Conservation (phyloP, 352 stramenopile species). For the Phytophthora rubi region DNA sequence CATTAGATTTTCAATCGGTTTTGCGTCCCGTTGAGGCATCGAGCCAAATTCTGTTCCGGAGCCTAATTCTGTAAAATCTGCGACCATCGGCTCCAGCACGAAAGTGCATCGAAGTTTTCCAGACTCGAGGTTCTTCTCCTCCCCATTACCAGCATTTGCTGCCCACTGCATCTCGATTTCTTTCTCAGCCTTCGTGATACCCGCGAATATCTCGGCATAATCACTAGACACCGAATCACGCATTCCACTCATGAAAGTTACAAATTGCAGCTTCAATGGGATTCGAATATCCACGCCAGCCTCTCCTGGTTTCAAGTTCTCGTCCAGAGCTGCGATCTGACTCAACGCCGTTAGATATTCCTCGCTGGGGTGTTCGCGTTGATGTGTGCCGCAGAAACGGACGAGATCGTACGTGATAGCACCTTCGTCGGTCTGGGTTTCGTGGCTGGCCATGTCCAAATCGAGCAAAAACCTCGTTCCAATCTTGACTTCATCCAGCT, state of each 20-base stretch:
- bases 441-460: not conserved
- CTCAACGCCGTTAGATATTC: not conserved
- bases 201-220: not conserved
- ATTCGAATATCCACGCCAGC: not conserved
- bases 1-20: too few species aligned
- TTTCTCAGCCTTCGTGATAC: not conserved
- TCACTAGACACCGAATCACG: not conserved
- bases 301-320: not conserved
- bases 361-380: not conserved
- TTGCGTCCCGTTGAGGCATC: too few species aligned
- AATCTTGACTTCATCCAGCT: not conserved
- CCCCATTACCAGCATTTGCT: too few species aligned
- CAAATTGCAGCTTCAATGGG: not conserved
- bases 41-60: too few species aligned
- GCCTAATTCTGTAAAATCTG: too few species aligned
- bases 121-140: too few species aligned
- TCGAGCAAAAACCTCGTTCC: not conserved
- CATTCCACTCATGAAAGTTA: not conserved
- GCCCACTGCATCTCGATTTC: not conserved
- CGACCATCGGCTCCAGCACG: not conserved
- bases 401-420: not conserved
- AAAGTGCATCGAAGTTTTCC: not conserved
- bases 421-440: not conserved
- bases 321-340: not conserved
- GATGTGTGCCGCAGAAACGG: not conserved